Evolutionary conservation across 2,329 filamentous ascomycete species (phyloP).

Genomic region (Venturia effusa): DNA sequence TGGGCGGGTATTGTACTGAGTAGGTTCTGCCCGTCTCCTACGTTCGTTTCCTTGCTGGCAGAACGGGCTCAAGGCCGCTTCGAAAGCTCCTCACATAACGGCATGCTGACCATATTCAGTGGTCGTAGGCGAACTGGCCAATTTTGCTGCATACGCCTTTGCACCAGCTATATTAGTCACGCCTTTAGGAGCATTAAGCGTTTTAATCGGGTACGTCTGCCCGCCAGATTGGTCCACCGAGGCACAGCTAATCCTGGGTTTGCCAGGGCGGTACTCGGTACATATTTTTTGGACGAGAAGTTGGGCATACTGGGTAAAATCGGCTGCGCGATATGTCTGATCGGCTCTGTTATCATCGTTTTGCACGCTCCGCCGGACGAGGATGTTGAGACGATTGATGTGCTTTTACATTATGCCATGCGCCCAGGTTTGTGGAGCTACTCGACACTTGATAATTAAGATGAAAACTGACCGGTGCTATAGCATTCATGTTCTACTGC

Average conservation of each 20-base stretch:
- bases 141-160: conserved; percentile 97
- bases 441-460: neutral
- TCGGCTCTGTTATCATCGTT: conserved; percentile 94
- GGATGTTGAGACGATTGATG: conserved; percentile 80
- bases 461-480: neutral
- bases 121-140: conserved; percentile 86
- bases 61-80: neutral
- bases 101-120: conserved; percentile 41
- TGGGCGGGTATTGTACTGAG: conserved; percentile 88
- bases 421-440: conserved; percentile 62
- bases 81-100: neutral
- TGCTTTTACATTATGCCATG: conserved; percentile 83
- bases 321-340: conserved; percentile 89
- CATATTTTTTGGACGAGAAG: conserved; percentile 86
- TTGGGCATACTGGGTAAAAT: conserved; percentile 86
- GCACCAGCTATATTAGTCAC: conserved; percentile 98
- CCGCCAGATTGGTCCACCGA: neutral
- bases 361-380: conserved; percentile 92
- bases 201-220: conserved; percentile 62
- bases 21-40: conserved; percentile 34
- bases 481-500: conserved; percentile 86
- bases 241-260: neutral
- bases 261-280: conserved; percentile 70
- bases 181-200: conserved; percentile 83
- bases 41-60: neutral